Evolutionary conservation across 2,329 filamentous ascomycete genomes (phyloP).

Genomic region (Hymenoscyphus fructigenus): DNA sequence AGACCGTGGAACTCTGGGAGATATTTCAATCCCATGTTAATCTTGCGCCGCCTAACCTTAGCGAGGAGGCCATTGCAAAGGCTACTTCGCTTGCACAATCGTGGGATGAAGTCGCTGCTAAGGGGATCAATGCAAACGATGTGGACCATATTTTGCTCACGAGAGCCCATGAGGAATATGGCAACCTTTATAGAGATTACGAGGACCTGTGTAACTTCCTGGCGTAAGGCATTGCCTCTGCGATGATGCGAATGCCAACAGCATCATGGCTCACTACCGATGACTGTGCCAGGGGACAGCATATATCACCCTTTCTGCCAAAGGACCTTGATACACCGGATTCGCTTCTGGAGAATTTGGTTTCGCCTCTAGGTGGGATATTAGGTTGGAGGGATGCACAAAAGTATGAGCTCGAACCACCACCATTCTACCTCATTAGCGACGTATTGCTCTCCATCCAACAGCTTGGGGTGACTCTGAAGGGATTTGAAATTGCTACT

Average conservation of each 20-base stretch:
- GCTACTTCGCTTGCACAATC: background rate
- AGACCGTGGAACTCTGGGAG: background rate
- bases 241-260: constrained; percentile 1
- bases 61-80: background rate
- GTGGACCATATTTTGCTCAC: background rate
- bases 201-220: background rate
- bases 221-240: background rate
- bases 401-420: background rate
- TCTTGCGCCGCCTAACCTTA: background rate
- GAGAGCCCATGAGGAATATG: constrained; percentile 4
- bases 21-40: background rate
- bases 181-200: background rate
- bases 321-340: background rate
- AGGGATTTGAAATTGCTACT: background rate
- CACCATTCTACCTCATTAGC: background rate
- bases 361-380: background rate
- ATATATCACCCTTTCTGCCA: background rate
- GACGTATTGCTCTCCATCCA: background rate
- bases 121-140: background rate
- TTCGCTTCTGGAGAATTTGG: background rate
- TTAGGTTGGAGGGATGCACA: background rate
- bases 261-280: background rate
- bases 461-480: background rate
- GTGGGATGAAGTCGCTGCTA: background rate
- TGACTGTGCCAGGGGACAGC: background rate